A percentile compares a stretch with the other conserved stretches of the same genome.
phyloP scores from a whole-genome alignment of 2,329 filamentous ascomycete species.

The Fusarium dlaminii region DNA sequence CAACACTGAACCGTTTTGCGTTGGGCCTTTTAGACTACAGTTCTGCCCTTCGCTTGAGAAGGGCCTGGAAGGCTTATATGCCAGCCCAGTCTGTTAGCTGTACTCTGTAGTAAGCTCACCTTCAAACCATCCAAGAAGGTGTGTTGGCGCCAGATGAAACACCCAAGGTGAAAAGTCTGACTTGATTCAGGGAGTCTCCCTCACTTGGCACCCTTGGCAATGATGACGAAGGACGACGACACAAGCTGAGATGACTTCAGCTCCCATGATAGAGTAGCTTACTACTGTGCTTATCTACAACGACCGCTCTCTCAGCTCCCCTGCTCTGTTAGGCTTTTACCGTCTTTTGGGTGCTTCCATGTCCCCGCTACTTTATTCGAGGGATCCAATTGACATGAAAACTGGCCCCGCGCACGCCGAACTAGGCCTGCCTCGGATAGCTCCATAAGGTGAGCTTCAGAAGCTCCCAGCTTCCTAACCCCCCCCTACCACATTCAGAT shows the following conservation, averaged over 20 bases:
- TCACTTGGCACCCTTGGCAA: background rate
- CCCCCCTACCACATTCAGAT: background rate
- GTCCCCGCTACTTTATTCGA: background rate
- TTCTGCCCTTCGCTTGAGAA: too few relatives aligned
- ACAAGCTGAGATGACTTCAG: background rate
- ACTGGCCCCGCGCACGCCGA: background rate
- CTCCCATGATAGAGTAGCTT: background rate
- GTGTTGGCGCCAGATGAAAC: background rate
- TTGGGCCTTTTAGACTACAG: background rate
- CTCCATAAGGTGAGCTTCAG: background rate
- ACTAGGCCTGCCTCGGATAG: background rate
- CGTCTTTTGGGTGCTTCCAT: background rate
- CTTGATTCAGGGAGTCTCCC: background rate
- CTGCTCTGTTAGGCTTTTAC: background rate
- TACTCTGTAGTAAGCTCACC: background rate
- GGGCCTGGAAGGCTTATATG: background rate
- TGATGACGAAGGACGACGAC: background rate
- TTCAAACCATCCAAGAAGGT: background rate
- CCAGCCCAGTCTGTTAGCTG: background rate
- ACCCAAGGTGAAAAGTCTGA: background rate
- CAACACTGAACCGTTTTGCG: background rate
- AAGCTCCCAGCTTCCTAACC: background rate
- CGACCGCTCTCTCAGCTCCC: background rate
- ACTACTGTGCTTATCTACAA: background rate
- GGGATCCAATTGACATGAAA: background rate